Evolutionary conservation across 192 early-diverging fungal genomes (phyloP), one percentile per base, ranked within the genome.

Genomic region (Phycomyces nitens): DNA sequence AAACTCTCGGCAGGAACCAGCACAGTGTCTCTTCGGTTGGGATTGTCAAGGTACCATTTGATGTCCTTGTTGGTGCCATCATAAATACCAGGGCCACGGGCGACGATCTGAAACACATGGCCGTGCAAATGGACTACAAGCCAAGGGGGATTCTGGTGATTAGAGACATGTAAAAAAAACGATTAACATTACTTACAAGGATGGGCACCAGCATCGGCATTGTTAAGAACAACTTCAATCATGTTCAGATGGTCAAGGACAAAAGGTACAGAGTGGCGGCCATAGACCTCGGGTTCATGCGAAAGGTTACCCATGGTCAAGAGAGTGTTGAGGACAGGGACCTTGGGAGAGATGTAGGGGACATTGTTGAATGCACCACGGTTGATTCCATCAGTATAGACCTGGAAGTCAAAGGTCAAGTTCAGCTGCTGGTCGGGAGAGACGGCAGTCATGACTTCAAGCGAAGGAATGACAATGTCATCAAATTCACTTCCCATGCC

Each of bases 101-200:
- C 83, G 39, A 89, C 81, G 50, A 95, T 76, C 73, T 93, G 89
- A 83, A 94, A 94, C 11, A 74, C 72, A 71, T 93, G 89, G 5
- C 91, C 91, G 69, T 95, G 94, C 20, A 94, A 72, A 75, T 95
- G 94, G 81, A 94, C 84, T 63, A 84, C 72, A 51, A 65, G n/a
- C n/a, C n/a, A n/a, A n/a, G n/a, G n/a, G n/a, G n/a, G n/a, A n/a
- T n/a, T n/a, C n/a, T n/a, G n/a, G n/a, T 15, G 51, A 34, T 60
- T n/a, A 72, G 79, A 66, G n/a, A n/a, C n/a, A n/a, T n/a, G n/a
- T n/a, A n/a, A n/a, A n/a, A n/a, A n/a, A n/a, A n/a, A n/a, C n/a
- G n/a, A n/a, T n/a, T n/a, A n/a, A n/a, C n/a, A n/a, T n/a, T n/a
- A 52, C 57, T 24, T 53, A 66, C 65, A 73, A 55, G 73, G 73